Evolutionary conservation across 345 rosid genomes (phyloP).

Genomic region (Passiflora organensis): DNA sequence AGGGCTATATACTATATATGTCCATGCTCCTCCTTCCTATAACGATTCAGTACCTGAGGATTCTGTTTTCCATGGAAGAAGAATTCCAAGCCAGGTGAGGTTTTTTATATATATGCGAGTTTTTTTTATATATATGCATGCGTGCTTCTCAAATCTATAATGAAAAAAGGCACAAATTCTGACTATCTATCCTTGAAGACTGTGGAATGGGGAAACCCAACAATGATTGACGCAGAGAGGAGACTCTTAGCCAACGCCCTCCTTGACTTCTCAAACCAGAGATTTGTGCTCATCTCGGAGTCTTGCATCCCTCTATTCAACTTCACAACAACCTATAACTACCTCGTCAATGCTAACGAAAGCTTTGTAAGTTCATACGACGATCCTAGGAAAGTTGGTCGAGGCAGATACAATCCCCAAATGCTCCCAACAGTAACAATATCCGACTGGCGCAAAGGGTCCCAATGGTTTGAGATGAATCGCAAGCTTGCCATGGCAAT

Average conservation of each 20-base stretch:
- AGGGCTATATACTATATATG: conserved; percentile 12
- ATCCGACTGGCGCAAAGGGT: conserved; percentile 18
- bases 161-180: too few species aligned
- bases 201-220: conserved; percentile 57
- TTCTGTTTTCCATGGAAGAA: conserved; percentile 16
- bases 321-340: conserved; percentile 46
- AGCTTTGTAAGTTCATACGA: conserved; percentile 48
- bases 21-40: conserved; percentile 13
- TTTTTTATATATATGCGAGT: neutral
- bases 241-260: conserved; percentile 68
- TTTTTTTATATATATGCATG: neutral
- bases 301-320: conserved; percentile 65
- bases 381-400: conserved; percentile 39
- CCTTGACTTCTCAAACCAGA: conserved; percentile 51
- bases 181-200: conserved; percentile 45
- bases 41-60: conserved; percentile 2
- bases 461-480: conserved; percentile 44
- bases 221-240: conserved; percentile 68
- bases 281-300: conserved; percentile 69
- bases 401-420: conserved; percentile 56
- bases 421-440: conserved; percentile 47
- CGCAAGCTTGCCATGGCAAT: conserved; percentile 31
- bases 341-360: conserved; percentile 40
- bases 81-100: conserved; percentile 26
- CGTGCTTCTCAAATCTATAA: too few species aligned